Conservation (phyloP, 768 basidiomycete species). For the Tricholoma matsutake region DNA sequence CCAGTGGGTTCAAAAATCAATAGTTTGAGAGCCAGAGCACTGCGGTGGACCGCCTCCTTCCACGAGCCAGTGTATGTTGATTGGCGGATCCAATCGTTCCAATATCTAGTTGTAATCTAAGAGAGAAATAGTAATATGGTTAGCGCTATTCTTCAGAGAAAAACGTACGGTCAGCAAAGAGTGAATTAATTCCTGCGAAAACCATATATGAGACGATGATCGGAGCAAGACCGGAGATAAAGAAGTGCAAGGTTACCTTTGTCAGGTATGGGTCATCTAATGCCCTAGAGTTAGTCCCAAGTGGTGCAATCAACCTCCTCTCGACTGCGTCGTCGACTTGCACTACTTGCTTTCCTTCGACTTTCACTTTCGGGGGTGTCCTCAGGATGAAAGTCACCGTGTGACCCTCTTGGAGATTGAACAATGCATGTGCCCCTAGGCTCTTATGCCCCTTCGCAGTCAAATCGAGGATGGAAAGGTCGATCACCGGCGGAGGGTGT, state of each 20-base stretch:
- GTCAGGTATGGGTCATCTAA: constrained; percentile 72
- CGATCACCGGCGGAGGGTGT: constrained; percentile 43
- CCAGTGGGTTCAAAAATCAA: constrained; percentile 92
- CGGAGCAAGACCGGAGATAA: not conserved
- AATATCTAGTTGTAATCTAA: constrained; percentile 67
- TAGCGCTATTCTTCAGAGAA: not conserved
- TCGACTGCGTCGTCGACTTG: not conserved
- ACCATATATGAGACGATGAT: not conserved
- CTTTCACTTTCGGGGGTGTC: constrained; percentile 45
- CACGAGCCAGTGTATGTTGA: constrained; percentile 91
- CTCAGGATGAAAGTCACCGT: constrained; percentile 86
- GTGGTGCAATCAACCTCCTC: not conserved
- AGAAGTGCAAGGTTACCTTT: constrained; percentile 33
- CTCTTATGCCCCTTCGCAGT: constrained; percentile 75
- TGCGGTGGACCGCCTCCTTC: constrained; percentile 93
- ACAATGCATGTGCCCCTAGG: constrained; percentile 50
- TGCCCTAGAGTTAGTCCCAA: constrained; percentile 40
- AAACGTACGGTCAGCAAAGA: constrained; percentile 51
- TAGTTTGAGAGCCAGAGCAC: constrained; percentile 90
- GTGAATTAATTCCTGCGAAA: constrained; percentile 51
- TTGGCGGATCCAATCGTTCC: constrained; percentile 86
- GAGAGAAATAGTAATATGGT: not conserved
- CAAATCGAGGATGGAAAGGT: constrained; percentile 62
- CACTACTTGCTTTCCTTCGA: constrained; percentile 7
- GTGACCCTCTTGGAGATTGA: constrained; percentile 81